phyloP scores from a whole-genome alignment of 129 eudicot genomes.

The Ambrosia artemisiifolia region DNA sequence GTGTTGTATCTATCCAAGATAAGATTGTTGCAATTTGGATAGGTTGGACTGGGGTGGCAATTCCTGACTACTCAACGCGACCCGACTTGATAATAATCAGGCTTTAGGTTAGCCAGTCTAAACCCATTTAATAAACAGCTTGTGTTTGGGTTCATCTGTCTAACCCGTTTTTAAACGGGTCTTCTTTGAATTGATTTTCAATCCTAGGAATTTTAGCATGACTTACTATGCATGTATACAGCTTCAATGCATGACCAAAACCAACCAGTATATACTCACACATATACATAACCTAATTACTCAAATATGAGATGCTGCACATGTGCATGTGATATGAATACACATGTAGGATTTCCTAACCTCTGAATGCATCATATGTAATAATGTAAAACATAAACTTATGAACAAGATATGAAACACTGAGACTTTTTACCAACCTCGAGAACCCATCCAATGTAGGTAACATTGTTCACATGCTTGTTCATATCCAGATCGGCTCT shows the following conservation, averaged over 20 bases:
- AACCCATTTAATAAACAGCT: background rate
- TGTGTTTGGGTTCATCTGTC: background rate
- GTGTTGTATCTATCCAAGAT: background rate
- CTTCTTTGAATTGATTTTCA: background rate
- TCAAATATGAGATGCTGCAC: background rate
- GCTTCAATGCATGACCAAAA: background rate
- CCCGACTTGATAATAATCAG: background rate
- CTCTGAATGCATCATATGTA: background rate
- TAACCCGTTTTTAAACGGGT: background rate
- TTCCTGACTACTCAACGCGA: background rate
- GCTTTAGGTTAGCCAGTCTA: background rate
- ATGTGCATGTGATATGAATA: background rate
- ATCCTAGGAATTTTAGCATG: background rate
- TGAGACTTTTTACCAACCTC: constrained; percentile 51
- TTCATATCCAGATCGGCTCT: constrained; percentile 98
- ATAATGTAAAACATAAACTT: background rate
- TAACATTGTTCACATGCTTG: constrained; percentile 93
- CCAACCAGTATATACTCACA: background rate
- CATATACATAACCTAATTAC: background rate
- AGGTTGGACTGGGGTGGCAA: background rate
- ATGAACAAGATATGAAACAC: background rate
- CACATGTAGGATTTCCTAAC: background rate
- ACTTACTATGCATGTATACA: background rate
- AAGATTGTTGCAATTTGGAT: background rate
- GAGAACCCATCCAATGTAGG: constrained; percentile 92